Evolutionary conservation across 2,329 filamentous ascomycete species (phyloP).

Genomic region (Alternaria hordeiaustralica): DNA sequence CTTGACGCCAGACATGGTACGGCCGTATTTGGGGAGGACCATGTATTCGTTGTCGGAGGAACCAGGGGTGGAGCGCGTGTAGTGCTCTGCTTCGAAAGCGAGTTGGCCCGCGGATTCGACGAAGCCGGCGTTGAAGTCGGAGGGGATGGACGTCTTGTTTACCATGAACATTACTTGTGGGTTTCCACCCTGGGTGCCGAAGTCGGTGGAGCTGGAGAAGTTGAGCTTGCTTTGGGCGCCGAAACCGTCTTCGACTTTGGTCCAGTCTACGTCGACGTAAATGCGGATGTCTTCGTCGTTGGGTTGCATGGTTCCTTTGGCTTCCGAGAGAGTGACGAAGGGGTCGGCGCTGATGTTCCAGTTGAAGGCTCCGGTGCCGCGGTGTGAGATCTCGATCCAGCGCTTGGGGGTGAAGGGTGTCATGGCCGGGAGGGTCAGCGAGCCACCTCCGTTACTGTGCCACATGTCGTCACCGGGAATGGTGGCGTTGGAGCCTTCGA

Average conservation of each 20-base stretch:
- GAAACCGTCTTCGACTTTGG: conserved; percentile 31
- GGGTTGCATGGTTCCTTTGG: conserved; percentile 39
- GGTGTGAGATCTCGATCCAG: conserved; percentile 47
- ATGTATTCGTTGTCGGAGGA: conserved; percentile 36
- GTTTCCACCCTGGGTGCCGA: conserved; percentile 45
- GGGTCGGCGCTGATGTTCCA: conserved; percentile 48
- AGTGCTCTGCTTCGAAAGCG: conserved; percentile 49
- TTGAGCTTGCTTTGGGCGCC: conserved; percentile 42
- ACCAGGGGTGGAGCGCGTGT: conserved; percentile 37
- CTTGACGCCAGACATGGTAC: conserved; percentile 46
- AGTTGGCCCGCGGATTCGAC: conserved; percentile 45
- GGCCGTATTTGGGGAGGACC: conserved; percentile 45
- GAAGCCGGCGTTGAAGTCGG: conserved; percentile 41
- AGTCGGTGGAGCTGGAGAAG: conserved; percentile 43
- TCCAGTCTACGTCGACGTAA: conserved; percentile 49
- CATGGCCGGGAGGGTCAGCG: conserved; percentile 38
- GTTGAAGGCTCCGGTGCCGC: conserved; percentile 39
- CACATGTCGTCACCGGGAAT: conserved; percentile 71
- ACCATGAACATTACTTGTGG: conserved; percentile 42
- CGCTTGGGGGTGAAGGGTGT: conserved; percentile 45
- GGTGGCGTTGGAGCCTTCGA: conserved; percentile 71
- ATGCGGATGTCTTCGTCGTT: conserved; percentile 42
- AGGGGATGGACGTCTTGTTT: conserved; percentile 44
- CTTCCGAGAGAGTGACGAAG: conserved; percentile 46
- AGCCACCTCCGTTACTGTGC: conserved; percentile 57